Conservation (phyloP, 192 early-diverging fungal species). For the Haplosporangium gracile region DNA sequence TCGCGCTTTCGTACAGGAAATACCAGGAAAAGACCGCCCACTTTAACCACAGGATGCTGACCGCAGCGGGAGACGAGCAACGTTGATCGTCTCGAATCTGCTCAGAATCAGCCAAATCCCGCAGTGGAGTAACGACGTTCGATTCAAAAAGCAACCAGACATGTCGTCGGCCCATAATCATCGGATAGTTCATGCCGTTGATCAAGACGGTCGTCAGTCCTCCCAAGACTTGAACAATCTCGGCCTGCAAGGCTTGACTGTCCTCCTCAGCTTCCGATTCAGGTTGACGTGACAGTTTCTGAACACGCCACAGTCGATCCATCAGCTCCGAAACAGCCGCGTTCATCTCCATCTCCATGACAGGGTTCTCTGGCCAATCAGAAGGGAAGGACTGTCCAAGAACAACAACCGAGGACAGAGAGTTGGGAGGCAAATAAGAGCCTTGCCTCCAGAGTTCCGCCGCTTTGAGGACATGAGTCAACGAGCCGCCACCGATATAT, state of each 20-base stretch:
- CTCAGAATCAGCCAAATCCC: background rate
- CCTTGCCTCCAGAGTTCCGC: background rate
- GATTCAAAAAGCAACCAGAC: background rate
- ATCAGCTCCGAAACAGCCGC: background rate
- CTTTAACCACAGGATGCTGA: background rate
- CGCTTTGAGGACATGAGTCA: conserved; percentile 12
- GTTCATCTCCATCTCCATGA: background rate
- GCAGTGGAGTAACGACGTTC: background rate
- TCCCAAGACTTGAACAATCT: background rate
- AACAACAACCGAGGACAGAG: background rate
- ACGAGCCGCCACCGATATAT: conserved; percentile 33
- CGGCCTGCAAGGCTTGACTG: background rate
- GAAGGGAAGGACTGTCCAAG: background rate
- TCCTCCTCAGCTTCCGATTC: background rate
- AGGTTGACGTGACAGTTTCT: background rate
- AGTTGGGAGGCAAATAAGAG: background rate
- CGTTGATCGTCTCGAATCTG: background rate
- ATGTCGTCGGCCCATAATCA: background rate
- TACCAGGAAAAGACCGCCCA: conserved; percentile 22
- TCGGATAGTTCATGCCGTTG: background rate
- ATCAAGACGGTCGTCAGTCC: background rate
- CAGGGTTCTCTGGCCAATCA: background rate
- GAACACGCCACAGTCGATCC: background rate
- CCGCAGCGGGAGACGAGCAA: background rate
- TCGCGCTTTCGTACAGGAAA: background rate